Conservation (phyloP, 352 stramenopile genomes). For the Phytophthora pisi region DNA sequence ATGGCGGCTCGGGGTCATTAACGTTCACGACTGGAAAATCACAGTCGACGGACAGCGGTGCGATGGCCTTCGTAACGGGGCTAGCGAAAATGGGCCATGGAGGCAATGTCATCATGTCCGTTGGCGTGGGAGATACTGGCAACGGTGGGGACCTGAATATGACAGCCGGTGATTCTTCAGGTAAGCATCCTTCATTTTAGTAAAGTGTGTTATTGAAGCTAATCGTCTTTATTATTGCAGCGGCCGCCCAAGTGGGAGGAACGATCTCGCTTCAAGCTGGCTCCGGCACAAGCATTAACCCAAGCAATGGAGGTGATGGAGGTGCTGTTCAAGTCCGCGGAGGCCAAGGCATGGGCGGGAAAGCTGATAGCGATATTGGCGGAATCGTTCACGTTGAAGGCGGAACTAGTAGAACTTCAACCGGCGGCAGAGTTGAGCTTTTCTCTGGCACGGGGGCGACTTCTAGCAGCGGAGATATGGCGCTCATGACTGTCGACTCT, state of each 20-base stretch:
- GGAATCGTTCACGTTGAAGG: slow-evolving; percentile 70
- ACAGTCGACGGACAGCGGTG: slow-evolving; percentile 27
- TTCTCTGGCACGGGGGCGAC: slow-evolving; percentile 48
- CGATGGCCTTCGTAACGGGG: slow-evolving; percentile 34
- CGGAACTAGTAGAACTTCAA: slow-evolving; percentile 51
- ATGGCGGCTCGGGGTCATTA: slow-evolving; percentile 58
- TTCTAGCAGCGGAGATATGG: slow-evolving; percentile 74
- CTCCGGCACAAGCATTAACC: slow-evolving; percentile 50
- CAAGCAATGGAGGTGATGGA: slow-evolving; percentile 65
- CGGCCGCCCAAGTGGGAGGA: slow-evolving; percentile 43
- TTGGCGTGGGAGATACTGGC: slow-evolving; percentile 33
- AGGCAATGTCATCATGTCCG: slow-evolving; percentile 28
- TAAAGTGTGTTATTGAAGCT: not conserved
- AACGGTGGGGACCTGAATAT: slow-evolving; percentile 49
- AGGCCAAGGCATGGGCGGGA: slow-evolving; percentile 61
- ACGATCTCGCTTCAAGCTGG: slow-evolving; percentile 57
- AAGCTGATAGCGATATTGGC: slow-evolving; percentile 48
- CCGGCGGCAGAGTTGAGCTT: slow-evolving; percentile 69
- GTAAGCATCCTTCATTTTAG: slow-evolving; percentile 33
- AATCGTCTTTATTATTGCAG: slow-evolving; percentile 36
- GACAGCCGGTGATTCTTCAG: slow-evolving; percentile 71
- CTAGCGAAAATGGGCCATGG: slow-evolving; percentile 32
- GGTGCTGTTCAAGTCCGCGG: slow-evolving; percentile 57
- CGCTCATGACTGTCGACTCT: slow-evolving; percentile 66
- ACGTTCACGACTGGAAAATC: slow-evolving; percentile 32